These are phyloP conservation scores for Gastrodia elata DNA, from an alignment of 106 monocot species.

Conservation along the genomic window DNA sequence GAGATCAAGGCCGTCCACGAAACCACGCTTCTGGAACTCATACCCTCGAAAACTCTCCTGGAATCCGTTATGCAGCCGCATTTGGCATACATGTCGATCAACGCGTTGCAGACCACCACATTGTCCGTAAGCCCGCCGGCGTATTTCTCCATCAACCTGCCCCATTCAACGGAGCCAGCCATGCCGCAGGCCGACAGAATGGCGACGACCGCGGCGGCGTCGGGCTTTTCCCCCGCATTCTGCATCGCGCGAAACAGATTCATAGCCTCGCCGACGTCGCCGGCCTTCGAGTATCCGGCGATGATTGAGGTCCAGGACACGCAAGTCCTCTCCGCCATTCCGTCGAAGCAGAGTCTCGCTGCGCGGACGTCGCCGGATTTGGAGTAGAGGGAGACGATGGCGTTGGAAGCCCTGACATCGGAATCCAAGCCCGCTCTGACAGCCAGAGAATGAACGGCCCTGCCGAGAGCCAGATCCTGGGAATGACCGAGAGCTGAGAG, in stretches of 20 bases:
- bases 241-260: slow-evolving; percentile 26
- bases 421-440: slow-evolving; percentile 21
- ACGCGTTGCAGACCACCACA: slow-evolving; percentile 20
- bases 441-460: slow-evolving; percentile 16
- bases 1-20: slow-evolving; percentile 40
- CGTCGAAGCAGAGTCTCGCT: slow-evolving; percentile 21
- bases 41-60: slow-evolving; percentile 19
- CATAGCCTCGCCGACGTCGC: slow-evolving; percentile 13
- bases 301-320: slow-evolving; percentile 34
- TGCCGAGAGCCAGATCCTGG: slow-evolving; percentile 14
- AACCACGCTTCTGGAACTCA: slow-evolving; percentile 20
- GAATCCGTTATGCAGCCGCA: slow-evolving; percentile 24
- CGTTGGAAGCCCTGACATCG: slow-evolving; percentile 20
- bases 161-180: slow-evolving; percentile 25
- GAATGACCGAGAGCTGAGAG: slow-evolving; percentile 16
- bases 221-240: slow-evolving; percentile 22
- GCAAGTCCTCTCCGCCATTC: slow-evolving; percentile 14
- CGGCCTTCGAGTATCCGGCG: slow-evolving; percentile 17
- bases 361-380: slow-evolving; percentile 22
- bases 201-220: slow-evolving; percentile 24
- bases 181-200: slow-evolving; percentile 31
- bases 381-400: slow-evolving; percentile 28
- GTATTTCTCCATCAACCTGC: slow-evolving; percentile 20
- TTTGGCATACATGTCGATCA: slow-evolving; percentile 44
- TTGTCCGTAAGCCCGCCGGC: slow-evolving; percentile 12